Percentiles rank a stretch among this genome's conserved stretches.
Evolutionary conservation across 768 basidiomycete species (phyloP).

Genomic region (Kwoniella heveanensis): DNA sequence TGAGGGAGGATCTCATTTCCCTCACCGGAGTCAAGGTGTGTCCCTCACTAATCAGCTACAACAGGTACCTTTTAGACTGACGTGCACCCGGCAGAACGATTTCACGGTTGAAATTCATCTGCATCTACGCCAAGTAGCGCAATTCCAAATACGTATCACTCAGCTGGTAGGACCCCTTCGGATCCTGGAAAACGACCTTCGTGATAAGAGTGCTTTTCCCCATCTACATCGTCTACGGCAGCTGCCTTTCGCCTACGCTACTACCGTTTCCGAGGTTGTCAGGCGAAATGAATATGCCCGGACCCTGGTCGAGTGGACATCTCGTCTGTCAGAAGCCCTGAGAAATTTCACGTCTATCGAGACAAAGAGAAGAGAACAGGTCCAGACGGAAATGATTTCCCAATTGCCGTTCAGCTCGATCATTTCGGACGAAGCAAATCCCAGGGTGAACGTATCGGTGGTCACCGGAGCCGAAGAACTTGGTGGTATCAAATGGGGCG

Average conservation of each 20-base stretch:
- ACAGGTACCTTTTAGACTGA: no score
- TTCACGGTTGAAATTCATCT: slow-evolving; percentile 59
- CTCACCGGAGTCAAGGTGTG: slow-evolving; percentile 51
- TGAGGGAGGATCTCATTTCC: slow-evolving; percentile 46
- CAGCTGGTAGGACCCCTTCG: slow-evolving; percentile 69
- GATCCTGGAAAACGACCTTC: slow-evolving; percentile 70
- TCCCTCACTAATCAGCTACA: no score
- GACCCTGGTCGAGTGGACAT: slow-evolving; percentile 81
- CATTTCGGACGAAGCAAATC: slow-evolving; percentile 73
- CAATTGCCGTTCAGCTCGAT: slow-evolving; percentile 84
- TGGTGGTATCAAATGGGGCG: slow-evolving; percentile 66
- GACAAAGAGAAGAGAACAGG: slow-evolving; percentile 78
- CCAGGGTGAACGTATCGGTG: slow-evolving; percentile 76
- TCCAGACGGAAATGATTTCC: slow-evolving; percentile 78
- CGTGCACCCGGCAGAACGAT: slow-evolving; percentile 50
- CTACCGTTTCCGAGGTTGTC: slow-evolving; percentile 86
- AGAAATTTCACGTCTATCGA: slow-evolving; percentile 79
- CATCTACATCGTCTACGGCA: slow-evolving; percentile 86
- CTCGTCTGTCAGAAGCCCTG: slow-evolving; percentile 81
- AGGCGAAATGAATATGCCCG: slow-evolving; percentile 84
- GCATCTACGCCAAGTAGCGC: slow-evolving; percentile 72
- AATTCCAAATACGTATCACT: slow-evolving; percentile 78
- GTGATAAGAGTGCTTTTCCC: slow-evolving; percentile 69
- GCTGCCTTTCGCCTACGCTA: slow-evolving; percentile 89
- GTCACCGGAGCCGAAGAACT: slow-evolving; percentile 64